These are phyloP conservation scores for Apiotrichum gracile DNA, from an alignment of 1,284 basidiomycete species.

Conservation along the genomic window DNA sequence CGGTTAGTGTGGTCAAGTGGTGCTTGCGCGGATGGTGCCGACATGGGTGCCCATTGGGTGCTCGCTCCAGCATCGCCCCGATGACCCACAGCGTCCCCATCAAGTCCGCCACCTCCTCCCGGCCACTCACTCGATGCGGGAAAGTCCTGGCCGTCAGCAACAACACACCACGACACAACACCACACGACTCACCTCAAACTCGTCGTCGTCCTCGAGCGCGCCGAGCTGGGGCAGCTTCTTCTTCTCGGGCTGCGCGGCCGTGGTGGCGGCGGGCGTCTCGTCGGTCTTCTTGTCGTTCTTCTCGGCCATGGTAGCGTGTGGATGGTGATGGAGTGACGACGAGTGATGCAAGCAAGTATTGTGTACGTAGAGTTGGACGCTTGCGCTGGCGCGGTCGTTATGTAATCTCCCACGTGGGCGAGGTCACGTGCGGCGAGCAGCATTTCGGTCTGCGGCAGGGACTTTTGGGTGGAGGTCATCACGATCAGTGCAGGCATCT, in stretches of 20 bases:
- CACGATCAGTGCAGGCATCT: not conserved
- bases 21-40: too few relatives aligned
- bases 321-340: too few relatives aligned
- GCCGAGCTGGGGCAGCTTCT: conserved; percentile 45
- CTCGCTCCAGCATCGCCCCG: too few relatives aligned
- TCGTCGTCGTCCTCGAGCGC: conserved; percentile 50
- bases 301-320: conserved; percentile 10
- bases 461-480: not conserved
- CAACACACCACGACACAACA: not conserved
- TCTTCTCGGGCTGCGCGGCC: conserved; percentile 24
- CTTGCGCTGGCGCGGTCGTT: not conserved
- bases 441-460: too few relatives aligned
- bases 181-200: conserved; percentile 44
- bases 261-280: conserved; percentile 2
- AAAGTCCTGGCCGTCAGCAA: conserved; percentile 1
- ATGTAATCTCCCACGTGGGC: not conserved
- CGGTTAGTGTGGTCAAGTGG: conserved; percentile 1
- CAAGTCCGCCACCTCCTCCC: too few relatives aligned
- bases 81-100: too few relatives aligned
- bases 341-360: too few relatives aligned
- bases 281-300: conserved; percentile 12
- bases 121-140: conserved; percentile 1
- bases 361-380: too few relatives aligned
- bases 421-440: conserved; percentile 4
- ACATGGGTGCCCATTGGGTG: too few relatives aligned